Percentiles rank a stretch among this genome's conserved stretches.
phyloP scores from a whole-genome alignment of 2,329 filamentous ascomycete genomes.

The Sporothrix dimorphospora region DNA sequence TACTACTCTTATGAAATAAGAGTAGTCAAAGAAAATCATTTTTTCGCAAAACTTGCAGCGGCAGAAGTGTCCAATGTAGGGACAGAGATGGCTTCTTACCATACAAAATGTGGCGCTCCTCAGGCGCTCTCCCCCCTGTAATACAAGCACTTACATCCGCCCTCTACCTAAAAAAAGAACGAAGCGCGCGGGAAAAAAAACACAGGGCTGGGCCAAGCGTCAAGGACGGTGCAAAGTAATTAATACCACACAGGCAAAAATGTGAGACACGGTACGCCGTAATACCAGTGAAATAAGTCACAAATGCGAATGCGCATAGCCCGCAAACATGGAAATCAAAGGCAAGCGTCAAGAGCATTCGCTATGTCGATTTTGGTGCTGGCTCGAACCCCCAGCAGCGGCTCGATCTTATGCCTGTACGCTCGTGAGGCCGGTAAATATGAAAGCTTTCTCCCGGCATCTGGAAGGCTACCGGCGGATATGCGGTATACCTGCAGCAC shows the following conservation, averaged over 20 bases:
- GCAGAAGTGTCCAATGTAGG: constrained; percentile 11
- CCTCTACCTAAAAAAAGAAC: constrained; percentile 21
- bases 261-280: background rate
- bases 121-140: background rate
- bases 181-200: constrained; percentile 24
- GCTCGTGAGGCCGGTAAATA: background rate
- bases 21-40: no score
- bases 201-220: background rate
- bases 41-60: background rate
- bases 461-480: background rate
- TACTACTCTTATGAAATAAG: no score
- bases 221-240: background rate
- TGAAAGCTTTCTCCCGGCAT: background rate
- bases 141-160: background rate
- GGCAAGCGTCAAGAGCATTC: background rate
- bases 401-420: background rate
- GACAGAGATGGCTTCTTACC: background rate
- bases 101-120: constrained; percentile 12
- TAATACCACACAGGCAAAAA: background rate
- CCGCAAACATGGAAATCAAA: no score
- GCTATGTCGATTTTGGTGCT: background rate
- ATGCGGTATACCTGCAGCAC: background rate
- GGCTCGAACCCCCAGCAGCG: background rate
- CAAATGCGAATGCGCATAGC: background rate
- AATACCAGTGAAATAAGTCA: background rate